phyloP scores from a whole-genome alignment of 1,284 basidiomycete species.

The Moniliella sp. region DNA sequence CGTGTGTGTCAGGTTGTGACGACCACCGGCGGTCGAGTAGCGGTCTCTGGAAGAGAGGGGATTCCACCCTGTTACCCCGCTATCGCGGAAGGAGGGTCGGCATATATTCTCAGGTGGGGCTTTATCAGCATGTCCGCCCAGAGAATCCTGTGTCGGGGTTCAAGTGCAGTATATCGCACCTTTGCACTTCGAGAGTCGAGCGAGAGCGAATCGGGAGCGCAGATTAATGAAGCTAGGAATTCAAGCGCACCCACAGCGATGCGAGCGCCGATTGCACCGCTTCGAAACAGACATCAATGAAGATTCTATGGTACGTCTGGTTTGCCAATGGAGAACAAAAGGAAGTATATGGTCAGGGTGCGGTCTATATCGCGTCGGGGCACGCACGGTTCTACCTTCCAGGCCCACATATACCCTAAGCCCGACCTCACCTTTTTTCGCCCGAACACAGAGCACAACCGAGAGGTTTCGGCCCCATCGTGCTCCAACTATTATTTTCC shows the following conservation, averaged over 20 bases:
- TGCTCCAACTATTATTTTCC: slow-evolving; percentile 47
- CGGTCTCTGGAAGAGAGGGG: slow-evolving; percentile 52
- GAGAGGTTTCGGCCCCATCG: slow-evolving; percentile 41
- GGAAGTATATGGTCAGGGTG: neutral
- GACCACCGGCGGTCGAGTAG: slow-evolving; percentile 67
- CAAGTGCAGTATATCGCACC: slow-evolving; percentile 80
- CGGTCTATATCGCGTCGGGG: neutral
- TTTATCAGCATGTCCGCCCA: slow-evolving; percentile 51
- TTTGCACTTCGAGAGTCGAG: slow-evolving; percentile 12
- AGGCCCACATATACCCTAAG: no score
- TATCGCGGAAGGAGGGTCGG: no score
- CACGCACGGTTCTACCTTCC: neutral
- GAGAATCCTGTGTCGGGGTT: slow-evolving; percentile 51
- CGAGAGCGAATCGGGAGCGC: neutral
- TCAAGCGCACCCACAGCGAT: slow-evolving; percentile 24
- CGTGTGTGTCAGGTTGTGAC: slow-evolving; percentile 76
- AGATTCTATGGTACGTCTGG: neutral
- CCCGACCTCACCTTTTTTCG: neutral
- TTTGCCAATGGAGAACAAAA: neutral
- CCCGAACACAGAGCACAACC: slow-evolving; percentile 43
- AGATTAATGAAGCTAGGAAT: slow-evolving; percentile 4
- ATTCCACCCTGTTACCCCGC: no score
- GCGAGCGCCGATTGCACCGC: slow-evolving; percentile 17
- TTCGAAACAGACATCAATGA: slow-evolving; percentile 15
- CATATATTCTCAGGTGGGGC: slow-evolving; percentile 83